phyloP scores from a whole-genome alignment of 768 basidiomycete species.

The Leccinum subgranulosum region DNA sequence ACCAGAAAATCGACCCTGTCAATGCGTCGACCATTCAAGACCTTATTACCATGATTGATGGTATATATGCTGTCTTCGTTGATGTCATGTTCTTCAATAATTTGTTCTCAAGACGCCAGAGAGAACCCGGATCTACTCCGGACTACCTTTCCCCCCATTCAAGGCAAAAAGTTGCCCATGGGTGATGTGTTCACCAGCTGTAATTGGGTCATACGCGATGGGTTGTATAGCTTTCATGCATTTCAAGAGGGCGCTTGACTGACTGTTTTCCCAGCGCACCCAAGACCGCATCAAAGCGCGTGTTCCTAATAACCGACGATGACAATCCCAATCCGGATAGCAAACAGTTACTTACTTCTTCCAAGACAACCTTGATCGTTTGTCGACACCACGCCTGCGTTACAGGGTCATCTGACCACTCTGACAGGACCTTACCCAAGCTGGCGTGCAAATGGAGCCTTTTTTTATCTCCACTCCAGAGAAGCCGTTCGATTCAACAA shows the following conservation, averaged over 20 bases:
- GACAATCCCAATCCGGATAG: conserved; percentile 46
- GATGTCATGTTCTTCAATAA: conserved; percentile 1
- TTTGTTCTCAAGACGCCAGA: conserved; percentile 48
- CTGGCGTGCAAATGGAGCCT: conserved; percentile 77
- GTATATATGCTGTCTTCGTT: conserved; percentile 38
- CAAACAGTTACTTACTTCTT: conserved; percentile 62
- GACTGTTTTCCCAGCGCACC: conserved; percentile 51
- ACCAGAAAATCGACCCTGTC: conserved; percentile 73
- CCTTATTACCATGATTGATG: conserved; percentile 72
- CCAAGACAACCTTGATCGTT: conserved; percentile 68
- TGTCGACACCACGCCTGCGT: conserved; percentile 19
- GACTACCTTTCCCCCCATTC: conserved; percentile 62
- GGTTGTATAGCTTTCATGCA: conserved; percentile 45
- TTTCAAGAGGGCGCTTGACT: background rate
- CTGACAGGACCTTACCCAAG: conserved; percentile 73
- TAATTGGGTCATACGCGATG: conserved; percentile 85
- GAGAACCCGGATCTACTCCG: conserved; percentile 58
- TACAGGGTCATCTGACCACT: background rate
- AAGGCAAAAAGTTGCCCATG: conserved; percentile 62
- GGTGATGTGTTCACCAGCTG: conserved; percentile 90
- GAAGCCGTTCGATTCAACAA: conserved; percentile 65
- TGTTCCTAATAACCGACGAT: conserved; percentile 89
- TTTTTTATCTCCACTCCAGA: conserved; percentile 80
- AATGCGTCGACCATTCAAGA: conserved; percentile 81
- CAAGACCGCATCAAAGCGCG: conserved; percentile 86